Evolutionary conservation across 2,329 filamentous ascomycete genomes (phyloP).

Genomic region (Tolypocladium cylindrosporum): DNA sequence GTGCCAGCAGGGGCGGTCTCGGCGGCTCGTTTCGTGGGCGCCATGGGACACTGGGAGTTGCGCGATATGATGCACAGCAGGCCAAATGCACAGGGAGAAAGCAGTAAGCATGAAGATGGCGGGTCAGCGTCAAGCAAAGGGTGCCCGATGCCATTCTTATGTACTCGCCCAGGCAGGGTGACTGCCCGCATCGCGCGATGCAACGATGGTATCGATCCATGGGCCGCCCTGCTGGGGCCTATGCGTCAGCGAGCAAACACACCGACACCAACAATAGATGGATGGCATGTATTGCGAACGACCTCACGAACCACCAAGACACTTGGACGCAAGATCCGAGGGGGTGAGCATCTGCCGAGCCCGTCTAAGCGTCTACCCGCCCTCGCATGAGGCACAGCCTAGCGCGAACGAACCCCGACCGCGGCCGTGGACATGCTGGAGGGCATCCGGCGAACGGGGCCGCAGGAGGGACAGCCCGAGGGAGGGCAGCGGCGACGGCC

Average conservation of each 20-base stretch:
- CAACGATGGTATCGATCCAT: not conserved
- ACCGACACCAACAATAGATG: not conserved
- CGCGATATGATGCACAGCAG: not conserved
- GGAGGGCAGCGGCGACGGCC: not conserved
- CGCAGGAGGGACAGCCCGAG: not conserved
- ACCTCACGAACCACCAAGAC: not conserved
- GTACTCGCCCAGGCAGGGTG: not conserved
- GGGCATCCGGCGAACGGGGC: not conserved
- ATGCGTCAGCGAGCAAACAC: not conserved
- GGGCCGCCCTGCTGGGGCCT: not conserved
- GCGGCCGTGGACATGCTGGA: not conserved
- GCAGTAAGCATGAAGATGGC: not conserved
- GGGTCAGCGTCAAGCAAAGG: not conserved
- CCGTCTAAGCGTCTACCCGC: not conserved
- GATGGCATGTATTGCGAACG: not conserved
- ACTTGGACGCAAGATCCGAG: not conserved
- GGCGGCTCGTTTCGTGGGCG: not conserved
- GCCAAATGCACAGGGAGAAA: not conserved
- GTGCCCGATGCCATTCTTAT: not conserved
- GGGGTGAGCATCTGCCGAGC: not conserved
- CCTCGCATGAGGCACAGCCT: not conserved
- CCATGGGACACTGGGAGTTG: not conserved
- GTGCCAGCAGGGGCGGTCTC: not conserved
- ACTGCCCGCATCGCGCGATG: not conserved
- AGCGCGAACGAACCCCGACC: not conserved